Evolutionary conservation across 441 rosid genomes (phyloP).

Genomic region (Erodium texanum): DNA sequence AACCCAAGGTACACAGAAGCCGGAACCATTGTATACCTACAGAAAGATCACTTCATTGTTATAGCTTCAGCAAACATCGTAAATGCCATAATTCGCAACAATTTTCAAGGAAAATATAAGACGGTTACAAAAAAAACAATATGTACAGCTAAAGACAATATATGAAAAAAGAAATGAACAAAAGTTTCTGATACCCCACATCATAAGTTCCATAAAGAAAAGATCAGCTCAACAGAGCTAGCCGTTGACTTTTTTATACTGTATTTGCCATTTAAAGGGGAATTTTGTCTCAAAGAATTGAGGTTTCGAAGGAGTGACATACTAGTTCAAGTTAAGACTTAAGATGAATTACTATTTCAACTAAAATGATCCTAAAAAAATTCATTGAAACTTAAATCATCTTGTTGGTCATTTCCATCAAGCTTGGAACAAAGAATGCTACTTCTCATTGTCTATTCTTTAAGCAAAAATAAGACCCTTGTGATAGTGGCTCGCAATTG

Average conservation of each 20-base stretch:
- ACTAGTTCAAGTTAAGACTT: neutral
- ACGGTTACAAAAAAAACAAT: neutral
- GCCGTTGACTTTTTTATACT: neutral
- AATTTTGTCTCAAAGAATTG: neutral
- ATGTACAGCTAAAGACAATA: neutral
- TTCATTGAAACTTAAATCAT: neutral
- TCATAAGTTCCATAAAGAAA: neutral
- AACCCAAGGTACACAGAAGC: conserved; percentile 83
- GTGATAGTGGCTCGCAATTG: neutral
- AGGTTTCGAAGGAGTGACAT: neutral
- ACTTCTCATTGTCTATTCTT: neutral
- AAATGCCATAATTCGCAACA: neutral
- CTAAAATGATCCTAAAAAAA: neutral
- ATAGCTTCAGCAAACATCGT: neutral
- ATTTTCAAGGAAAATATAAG: neutral
- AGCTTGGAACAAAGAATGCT: neutral
- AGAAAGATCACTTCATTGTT: conserved; percentile 13
- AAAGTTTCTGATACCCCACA: neutral
- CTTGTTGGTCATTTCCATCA: neutral
- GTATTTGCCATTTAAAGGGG: neutral
- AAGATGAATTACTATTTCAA: neutral
- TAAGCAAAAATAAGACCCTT: neutral
- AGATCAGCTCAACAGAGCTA: neutral
- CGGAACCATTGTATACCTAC: conserved; percentile 82
- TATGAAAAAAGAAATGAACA: neutral